Evolutionary conservation across 176 grass and related monocot species (phyloP), one percentile per base, ranked within the genome.

Genomic region (Eremochloa ophiuroides): DNA sequence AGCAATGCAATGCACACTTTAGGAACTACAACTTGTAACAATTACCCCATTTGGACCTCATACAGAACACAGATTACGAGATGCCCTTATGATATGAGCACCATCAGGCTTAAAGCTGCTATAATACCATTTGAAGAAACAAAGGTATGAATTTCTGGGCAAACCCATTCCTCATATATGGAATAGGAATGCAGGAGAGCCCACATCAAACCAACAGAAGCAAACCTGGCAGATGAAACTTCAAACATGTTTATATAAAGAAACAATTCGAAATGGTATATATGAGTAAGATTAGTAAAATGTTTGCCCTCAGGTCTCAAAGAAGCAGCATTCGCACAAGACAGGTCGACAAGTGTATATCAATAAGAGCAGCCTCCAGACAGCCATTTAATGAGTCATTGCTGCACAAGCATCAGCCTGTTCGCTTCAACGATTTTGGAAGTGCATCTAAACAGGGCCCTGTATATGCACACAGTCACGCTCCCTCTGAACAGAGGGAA

Each of bases 251-350:
- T 53, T 50, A 26, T 10, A 13, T 27, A 17, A 58, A 65, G 44
- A 78, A 63, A 29, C 44, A 56, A 56, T 6, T 58, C 20, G 66
- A 73, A 71, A 80, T 80, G 55, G 41, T 20, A 74, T 27, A 76
- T 70, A 51, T 1, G 30, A 62, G n/a, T 31, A 31, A 55, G 50
- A 71, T 66, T 34, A 69, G 17, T 59, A 83, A 78, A 27, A 14
- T 34, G 18, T 7, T 66, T 78, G 58, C 74, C 59, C 80, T 83
- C 80, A 73, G 43, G 13, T 67, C 7, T 33, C 58, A 42, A 8
- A 77, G 20, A 65, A 66, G 51, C 20, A 73, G 4, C 27, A 66
- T 79, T 79, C 66, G 80, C 74, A 83, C 18, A 44, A 58, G 35
- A 74, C 13, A 70, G 27, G 23, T 47, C 2, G 6, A 80, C 18